Evolutionary conservation across 805 yeast species (phyloP).

Genomic region (Cyberlindnera bimundalis): DNA sequence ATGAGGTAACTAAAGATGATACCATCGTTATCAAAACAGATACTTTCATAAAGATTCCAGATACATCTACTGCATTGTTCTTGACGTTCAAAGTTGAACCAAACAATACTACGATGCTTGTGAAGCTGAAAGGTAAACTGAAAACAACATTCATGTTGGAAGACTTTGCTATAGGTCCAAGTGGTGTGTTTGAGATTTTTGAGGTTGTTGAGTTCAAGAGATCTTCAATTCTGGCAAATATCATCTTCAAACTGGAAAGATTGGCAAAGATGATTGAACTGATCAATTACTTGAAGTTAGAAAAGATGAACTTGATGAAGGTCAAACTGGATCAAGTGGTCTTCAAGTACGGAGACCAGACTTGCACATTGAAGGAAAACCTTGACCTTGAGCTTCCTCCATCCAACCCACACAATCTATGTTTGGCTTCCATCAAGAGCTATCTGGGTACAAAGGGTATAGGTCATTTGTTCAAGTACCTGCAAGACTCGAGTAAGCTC

Average conservation of each 20-base stretch:
- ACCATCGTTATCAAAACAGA: slow-evolving; percentile 33
- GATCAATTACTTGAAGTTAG: slow-evolving; percentile 22
- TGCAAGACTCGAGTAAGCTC: slow-evolving; percentile 22
- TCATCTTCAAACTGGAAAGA: slow-evolving; percentile 20
- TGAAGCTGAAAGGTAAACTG: slow-evolving; percentile 35
- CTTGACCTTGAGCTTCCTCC: slow-evolving; percentile 23
- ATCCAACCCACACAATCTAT: slow-evolving; percentile 25
- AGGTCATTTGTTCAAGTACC: slow-evolving; percentile 19
- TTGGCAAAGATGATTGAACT: slow-evolving; percentile 26
- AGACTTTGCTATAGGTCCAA: slow-evolving; percentile 20
- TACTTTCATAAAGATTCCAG: slow-evolving; percentile 34
- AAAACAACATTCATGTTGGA: slow-evolving; percentile 15
- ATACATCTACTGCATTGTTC: slow-evolving; percentile 34
- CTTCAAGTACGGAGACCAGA: slow-evolving; percentile 25
- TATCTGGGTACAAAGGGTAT: slow-evolving; percentile 23
- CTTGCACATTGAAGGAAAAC: slow-evolving; percentile 23
- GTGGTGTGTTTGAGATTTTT: slow-evolving; percentile 22
- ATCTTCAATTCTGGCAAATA: slow-evolving; percentile 12
- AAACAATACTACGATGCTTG: slow-evolving; percentile 26
- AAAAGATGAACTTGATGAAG: slow-evolving; percentile 23
- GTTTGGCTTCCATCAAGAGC: slow-evolving; percentile 22
- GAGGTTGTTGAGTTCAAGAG: slow-evolving; percentile 21
- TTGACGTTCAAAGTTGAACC: slow-evolving; percentile 28
- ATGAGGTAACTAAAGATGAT: slow-evolving; percentile 9
- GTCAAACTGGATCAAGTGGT: slow-evolving; percentile 26